phyloP scores from a whole-genome alignment of 495 filamentous ascomycete species.

The Articulospora tetracladia region DNA sequence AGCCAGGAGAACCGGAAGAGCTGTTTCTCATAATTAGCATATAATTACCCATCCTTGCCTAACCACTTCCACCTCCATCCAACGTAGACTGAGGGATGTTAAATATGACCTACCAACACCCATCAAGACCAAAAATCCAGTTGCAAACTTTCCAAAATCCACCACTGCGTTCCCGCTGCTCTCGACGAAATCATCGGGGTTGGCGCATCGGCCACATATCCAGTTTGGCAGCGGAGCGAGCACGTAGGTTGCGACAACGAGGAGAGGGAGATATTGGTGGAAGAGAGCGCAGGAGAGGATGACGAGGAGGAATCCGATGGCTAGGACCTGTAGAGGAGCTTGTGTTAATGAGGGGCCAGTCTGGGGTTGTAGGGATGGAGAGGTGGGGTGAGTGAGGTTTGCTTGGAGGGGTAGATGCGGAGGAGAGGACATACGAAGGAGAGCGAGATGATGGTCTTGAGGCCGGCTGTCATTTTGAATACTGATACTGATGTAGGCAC shows the following conservation, averaged over 20 bases:
- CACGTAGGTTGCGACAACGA: constrained; percentile 94
- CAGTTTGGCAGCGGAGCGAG: constrained; percentile 93
- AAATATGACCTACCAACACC: constrained; percentile 73
- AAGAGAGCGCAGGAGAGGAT: constrained; percentile 96
- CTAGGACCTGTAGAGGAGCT: constrained; percentile 79
- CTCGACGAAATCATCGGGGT: constrained; percentile 94
- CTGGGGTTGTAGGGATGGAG: not conserved
- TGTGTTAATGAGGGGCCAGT: not conserved
- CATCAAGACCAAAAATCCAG: constrained; percentile 96
- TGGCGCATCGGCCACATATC: constrained; percentile 82
- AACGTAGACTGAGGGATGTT: not conserved
- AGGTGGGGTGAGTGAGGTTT: not conserved
- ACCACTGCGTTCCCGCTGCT: constrained; percentile 76
- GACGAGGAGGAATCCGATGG: constrained; percentile 97
- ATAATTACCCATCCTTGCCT: not conserved
- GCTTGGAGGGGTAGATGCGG: not conserved
- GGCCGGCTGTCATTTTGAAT: constrained; percentile 77
- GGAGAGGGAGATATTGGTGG: constrained; percentile 85
- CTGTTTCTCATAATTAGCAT: constrained; percentile 39
- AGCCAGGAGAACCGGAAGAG: constrained; percentile 85
- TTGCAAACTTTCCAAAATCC: constrained; percentile 91
- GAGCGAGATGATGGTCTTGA: constrained; percentile 97
- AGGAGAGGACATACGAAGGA: constrained; percentile 69
- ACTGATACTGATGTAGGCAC: constrained; percentile 12
- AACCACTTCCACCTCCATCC: not conserved